Conservation (phyloP, 768 basidiomycete genomes). For the Calvatia gigantea region DNA sequence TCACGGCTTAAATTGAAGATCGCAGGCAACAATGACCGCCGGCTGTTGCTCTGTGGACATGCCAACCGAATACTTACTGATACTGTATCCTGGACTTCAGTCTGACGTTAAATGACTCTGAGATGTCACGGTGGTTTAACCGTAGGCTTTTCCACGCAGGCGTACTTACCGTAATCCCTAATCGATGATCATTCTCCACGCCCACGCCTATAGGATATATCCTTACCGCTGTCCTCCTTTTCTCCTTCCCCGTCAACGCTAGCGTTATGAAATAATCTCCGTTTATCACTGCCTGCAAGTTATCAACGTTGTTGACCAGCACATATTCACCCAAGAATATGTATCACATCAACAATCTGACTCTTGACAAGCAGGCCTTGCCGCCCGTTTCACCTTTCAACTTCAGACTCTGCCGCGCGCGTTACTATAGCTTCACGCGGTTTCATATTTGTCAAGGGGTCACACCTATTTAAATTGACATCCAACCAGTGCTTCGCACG, state of each 20-base stretch:
- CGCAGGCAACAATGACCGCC: not conserved
- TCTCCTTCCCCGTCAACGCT: not conserved
- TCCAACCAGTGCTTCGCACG: too few relatives aligned
- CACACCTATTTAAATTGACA: too few relatives aligned
- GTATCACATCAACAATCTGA: not conserved
- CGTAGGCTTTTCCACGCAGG: not conserved
- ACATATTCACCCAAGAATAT: slow-evolving; percentile 2
- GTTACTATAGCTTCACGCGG: too few relatives aligned
- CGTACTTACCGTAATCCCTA: slow-evolving; percentile 1
- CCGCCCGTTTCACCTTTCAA: not conserved
- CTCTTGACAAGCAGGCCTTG: slow-evolving; percentile 1
- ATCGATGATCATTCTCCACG: not conserved
- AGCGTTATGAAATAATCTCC: not conserved
- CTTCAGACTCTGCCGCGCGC: too few relatives aligned
- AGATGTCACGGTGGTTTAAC: not conserved
- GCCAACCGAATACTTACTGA: too few relatives aligned
- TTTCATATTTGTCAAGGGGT: too few relatives aligned
- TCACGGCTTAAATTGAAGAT: not conserved
- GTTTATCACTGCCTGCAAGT: not conserved
- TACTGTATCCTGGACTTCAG: too few relatives aligned
- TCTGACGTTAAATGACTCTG: slow-evolving; percentile 6
- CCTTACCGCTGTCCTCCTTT: not conserved
- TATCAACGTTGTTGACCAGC: slow-evolving; percentile 4
- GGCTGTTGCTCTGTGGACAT: slow-evolving; percentile 3
- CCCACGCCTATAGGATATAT: not conserved